A percentile compares a stretch with the other conserved stretches of the same genome.
Evolutionary conservation across 768 basidiomycete species (phyloP).

Genomic region (Podaxis rugospora): DNA sequence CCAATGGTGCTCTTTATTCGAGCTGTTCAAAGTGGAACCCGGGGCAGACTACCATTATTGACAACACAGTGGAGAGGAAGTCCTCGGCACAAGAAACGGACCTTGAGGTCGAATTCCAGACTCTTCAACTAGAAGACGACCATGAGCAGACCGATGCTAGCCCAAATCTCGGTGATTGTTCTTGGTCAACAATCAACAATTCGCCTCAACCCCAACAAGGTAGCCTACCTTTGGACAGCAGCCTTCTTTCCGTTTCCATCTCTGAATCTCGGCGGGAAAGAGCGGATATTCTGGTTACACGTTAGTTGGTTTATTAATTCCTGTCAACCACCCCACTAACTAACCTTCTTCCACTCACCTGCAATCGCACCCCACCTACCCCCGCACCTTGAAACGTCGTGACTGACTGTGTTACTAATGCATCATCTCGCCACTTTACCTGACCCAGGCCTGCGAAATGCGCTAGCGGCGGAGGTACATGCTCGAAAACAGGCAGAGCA

Average conservation of each 20-base stretch:
- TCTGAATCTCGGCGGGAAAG: neutral
- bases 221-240: neutral
- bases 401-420: neutral
- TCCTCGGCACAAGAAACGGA: neutral
- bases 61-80: neutral
- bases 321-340: neutral
- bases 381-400: neutral
- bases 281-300: neutral
- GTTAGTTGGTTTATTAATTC: neutral
- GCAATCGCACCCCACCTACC: too few species aligned
- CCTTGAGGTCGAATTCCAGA: conserved; percentile 7
- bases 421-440: neutral
- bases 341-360: neutral
- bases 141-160: neutral
- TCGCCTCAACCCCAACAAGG: neutral
- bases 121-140: neutral
- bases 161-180: neutral
- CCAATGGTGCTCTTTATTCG: neutral
- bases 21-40: neutral
- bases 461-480: conserved; percentile 1
- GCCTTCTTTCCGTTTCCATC: neutral
- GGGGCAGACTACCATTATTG: neutral
- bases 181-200: neutral
- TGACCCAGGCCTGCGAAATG: neutral
- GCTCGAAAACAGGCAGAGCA: conserved; percentile 8